Conservation (phyloP, 2,329 filamentous ascomycete species). For the Xylariaceae sp. region DNA sequence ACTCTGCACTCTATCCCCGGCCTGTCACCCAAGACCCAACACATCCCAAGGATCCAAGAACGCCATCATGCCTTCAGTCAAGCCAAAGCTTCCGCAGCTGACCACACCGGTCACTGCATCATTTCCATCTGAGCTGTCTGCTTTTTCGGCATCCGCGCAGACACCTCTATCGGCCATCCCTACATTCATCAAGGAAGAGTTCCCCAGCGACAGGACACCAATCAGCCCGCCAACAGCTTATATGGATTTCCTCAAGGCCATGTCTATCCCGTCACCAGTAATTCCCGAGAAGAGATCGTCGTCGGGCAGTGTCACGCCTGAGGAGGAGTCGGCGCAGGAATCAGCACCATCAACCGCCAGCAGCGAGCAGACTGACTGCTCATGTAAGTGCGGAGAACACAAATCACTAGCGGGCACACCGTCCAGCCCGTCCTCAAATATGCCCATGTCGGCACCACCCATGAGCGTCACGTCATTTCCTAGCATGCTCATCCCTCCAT, state of each 20-base stretch:
- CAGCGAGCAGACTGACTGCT: slow-evolving; percentile 52
- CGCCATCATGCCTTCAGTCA: slow-evolving; percentile 46
- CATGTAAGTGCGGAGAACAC: slow-evolving; percentile 52
- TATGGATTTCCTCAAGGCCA: slow-evolving; percentile 84
- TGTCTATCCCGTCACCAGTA: slow-evolving; percentile 69
- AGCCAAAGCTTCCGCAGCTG: slow-evolving; percentile 60
- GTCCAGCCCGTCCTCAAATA: slow-evolving; percentile 49
- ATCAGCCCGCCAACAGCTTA: slow-evolving; percentile 90
- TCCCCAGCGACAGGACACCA: slow-evolving; percentile 65
- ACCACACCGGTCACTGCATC: slow-evolving; percentile 59
- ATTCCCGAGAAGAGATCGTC: slow-evolving; percentile 53
- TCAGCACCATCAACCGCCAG: slow-evolving; percentile 54
- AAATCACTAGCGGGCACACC: slow-evolving; percentile 45
- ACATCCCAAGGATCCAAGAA: slow-evolving; percentile 12
- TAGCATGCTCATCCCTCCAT: slow-evolving; percentile 73
- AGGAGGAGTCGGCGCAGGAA: slow-evolving; percentile 40
- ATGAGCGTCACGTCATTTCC: slow-evolving; percentile 58
- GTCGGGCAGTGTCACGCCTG: slow-evolving; percentile 48
- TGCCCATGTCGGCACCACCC: slow-evolving; percentile 58
- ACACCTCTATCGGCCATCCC: slow-evolving; percentile 63
- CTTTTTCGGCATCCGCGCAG: slow-evolving; percentile 62
- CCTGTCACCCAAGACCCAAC: slow-evolving; percentile 11
- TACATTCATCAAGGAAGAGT: slow-evolving; percentile 62
- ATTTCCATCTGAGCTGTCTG: slow-evolving; percentile 58
- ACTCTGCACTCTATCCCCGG: slow-evolving; percentile 12